Conservation (phyloP, 2,329 filamentous ascomycete genomes). For the Sarocladium brachiariae region DNA sequence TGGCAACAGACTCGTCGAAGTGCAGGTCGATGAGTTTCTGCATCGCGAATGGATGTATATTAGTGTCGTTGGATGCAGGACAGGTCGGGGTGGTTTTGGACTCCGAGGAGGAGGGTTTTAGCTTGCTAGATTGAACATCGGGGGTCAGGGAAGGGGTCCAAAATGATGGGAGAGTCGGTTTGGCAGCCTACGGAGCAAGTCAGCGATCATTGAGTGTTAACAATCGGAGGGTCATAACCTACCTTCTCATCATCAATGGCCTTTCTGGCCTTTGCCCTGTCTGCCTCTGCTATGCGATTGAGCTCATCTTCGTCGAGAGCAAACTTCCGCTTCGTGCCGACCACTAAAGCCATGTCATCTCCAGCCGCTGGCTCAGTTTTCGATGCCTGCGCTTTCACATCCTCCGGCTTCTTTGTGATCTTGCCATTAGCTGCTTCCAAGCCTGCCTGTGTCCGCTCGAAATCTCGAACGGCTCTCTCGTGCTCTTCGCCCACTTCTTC, state of each 20-base stretch:
- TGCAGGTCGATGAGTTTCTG: conserved; percentile 69
- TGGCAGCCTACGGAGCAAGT: conserved; percentile 56
- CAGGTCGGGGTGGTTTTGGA: conserved; percentile 66
- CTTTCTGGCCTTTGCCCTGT: conserved; percentile 62
- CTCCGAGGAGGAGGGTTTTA: conserved; percentile 52
- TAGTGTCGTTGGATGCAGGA: conserved; percentile 61
- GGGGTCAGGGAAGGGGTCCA: conserved; percentile 87
- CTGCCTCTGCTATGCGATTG: conserved; percentile 59
- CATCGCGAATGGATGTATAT: conserved; percentile 68
- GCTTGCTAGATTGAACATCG: conserved; percentile 33
- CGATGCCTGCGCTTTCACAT: conserved; percentile 4
- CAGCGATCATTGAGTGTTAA: conserved; percentile 15
- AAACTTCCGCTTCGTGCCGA: conserved; percentile 63
- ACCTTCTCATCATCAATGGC: conserved; percentile 69
- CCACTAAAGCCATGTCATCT: conserved; percentile 1
- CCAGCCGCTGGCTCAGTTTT: conserved; percentile 3
- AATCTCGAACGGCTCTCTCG: conserved; percentile 67
- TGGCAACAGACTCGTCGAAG: conserved; percentile 61
- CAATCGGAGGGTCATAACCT: conserved; percentile 12
- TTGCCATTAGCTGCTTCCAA: conserved; percentile 30
- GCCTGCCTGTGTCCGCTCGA: conserved; percentile 78
- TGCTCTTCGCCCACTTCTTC: conserved; percentile 63
- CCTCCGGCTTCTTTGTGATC: not conserved
- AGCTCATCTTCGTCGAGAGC: conserved; percentile 68
- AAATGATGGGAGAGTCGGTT: conserved; percentile 73